A percentile compares a stretch with the other conserved stretches of the same genome.
Conservation (phyloP, 1,284 basidiomycete genomes). For the Ceratobasidium sp. region DNA sequence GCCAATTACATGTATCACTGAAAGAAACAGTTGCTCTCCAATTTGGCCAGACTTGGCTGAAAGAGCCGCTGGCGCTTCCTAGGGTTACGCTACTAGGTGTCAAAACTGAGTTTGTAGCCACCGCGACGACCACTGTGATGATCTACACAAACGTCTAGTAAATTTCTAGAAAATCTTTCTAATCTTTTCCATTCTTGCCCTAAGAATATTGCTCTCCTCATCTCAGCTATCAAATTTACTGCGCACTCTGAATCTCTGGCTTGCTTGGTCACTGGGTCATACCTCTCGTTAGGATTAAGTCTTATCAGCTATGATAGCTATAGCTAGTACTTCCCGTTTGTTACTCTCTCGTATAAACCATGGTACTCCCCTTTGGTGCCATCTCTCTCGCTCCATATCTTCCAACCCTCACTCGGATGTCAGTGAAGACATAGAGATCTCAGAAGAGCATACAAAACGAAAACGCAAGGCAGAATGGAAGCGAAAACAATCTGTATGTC, state of each 20-base stretch:
- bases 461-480: conserved; percentile 76
- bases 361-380: background rate
- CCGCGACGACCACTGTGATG: too few species aligned
- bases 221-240: too few species aligned
- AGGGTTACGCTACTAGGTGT: too few species aligned
- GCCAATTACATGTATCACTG: too few species aligned
- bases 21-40: too few species aligned
- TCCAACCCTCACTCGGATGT: conserved; percentile 23
- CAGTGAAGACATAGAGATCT: conserved; percentile 1
- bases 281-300: background rate
- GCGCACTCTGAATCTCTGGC: background rate
- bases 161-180: too few species aligned
- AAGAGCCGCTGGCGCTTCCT: too few species aligned
- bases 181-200: background rate
- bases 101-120: too few species aligned
- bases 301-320: background rate
- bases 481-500: conserved; percentile 73
- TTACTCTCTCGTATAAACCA: background rate
- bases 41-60: too few species aligned
- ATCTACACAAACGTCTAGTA: too few species aligned
- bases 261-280: too few species aligned
- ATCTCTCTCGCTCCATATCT: background rate
- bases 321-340: background rate
- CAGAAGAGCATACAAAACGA: conserved; percentile 11
- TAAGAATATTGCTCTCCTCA: background rate